These are phyloP conservation scores for Xylaria digitata DNA, from an alignment of 2,329 filamentous ascomycete genomes.

Conservation along the genomic window DNA sequence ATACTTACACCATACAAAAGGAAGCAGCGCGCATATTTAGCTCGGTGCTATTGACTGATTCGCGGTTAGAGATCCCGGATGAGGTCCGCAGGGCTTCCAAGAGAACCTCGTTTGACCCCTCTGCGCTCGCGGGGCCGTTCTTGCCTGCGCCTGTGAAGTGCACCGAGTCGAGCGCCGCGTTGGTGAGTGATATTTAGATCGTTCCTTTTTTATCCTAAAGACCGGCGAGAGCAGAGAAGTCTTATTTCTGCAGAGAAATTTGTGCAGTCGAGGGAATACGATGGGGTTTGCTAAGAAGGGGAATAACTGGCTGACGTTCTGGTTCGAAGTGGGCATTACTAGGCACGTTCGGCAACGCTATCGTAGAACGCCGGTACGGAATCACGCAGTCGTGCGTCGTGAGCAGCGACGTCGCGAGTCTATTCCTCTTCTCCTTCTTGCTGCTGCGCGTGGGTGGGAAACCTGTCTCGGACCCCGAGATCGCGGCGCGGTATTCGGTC, in stretches of 20 bases:
- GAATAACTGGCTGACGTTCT: neutral
- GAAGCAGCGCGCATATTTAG: slow-evolving; percentile 48
- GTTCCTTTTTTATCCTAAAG: neutral
- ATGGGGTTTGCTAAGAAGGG: neutral
- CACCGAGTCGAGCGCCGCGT: slow-evolving; percentile 48
- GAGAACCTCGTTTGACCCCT: slow-evolving; percentile 45
- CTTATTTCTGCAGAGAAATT: neutral
- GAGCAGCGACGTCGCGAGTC: slow-evolving; percentile 47
- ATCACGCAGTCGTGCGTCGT: slow-evolving; percentile 44
- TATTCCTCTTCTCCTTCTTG: slow-evolving; percentile 49
- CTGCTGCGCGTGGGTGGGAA: slow-evolving; percentile 44
- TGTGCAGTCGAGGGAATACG: neutral
- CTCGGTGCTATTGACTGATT: slow-evolving; percentile 43
- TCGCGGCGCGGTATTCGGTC: slow-evolving; percentile 41
- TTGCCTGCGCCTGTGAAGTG: slow-evolving; percentile 48
- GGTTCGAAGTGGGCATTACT: slow-evolving; percentile 45
- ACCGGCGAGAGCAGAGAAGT: neutral
- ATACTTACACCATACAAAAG: slow-evolving; percentile 46
- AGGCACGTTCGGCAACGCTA: slow-evolving; percentile 47
- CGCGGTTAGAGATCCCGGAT: slow-evolving; percentile 44
- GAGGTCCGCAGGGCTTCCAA: slow-evolving; percentile 41
- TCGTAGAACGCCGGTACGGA: slow-evolving; percentile 41
- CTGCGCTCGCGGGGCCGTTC: slow-evolving; percentile 43
- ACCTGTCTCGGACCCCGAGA: slow-evolving; percentile 38
- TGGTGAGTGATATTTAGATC: slow-evolving; percentile 27